phyloP scores from a whole-genome alignment of 2,329 filamentous ascomycete genomes.

The Trichoderma afroharzianum region DNA sequence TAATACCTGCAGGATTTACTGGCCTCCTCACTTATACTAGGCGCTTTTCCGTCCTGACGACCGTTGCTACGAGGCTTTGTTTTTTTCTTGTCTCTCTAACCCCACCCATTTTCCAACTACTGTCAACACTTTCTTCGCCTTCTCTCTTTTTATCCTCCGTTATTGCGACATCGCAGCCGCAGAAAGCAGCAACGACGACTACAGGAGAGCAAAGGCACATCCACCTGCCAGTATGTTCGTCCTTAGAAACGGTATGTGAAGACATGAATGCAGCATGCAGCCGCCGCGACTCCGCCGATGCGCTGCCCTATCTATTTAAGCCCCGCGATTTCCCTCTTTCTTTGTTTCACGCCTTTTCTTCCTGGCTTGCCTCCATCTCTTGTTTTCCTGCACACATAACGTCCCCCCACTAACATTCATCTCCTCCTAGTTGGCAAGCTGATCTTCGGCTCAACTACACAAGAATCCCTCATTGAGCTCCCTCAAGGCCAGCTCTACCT shows the following conservation, averaged over 20 bases:
- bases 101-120: not conserved
- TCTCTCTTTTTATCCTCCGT: not conserved
- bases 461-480: conserved; percentile 91
- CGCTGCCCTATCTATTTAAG: not conserved
- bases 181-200: conserved; percentile 9
- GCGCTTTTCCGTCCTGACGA: not conserved
- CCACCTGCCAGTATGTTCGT: conserved; percentile 35
- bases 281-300: not conserved
- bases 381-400: not conserved
- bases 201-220: not conserved
- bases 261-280: not conserved
- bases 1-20: not conserved
- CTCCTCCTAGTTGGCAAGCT: conserved; percentile 72
- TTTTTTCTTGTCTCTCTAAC: not conserved
- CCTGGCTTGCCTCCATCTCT: not conserved
- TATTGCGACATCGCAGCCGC: not conserved
- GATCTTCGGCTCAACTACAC: conserved; percentile 80
- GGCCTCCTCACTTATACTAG: not conserved
- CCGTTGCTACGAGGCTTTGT: conserved; percentile 14
- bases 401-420: not conserved
- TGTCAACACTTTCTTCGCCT: not conserved
- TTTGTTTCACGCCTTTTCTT: not conserved
- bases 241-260: conserved; percentile 37
- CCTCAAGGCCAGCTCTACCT: conserved; percentile 96
- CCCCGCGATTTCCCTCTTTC: not conserved